Base-by-base conservation (phyloP, 441 rosid species). In the Codiaeum variegatum region DNA sequence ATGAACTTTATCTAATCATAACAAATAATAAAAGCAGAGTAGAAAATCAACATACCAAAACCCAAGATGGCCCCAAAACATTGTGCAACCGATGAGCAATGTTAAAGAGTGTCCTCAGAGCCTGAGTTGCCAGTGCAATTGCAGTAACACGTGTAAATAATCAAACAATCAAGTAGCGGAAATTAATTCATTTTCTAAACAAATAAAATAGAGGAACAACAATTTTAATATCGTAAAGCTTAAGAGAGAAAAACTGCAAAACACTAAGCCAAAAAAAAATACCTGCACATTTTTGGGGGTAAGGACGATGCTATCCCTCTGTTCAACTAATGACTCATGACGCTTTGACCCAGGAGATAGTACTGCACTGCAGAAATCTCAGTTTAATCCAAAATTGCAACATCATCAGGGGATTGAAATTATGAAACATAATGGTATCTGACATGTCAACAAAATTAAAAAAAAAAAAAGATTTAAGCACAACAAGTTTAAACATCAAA, bases 241-340 rank as follows among this genome's bases (percentile, higher is more conserved):
- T 28, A n/a, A 47, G 52, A 56, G 54, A 15, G 51, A 63, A 68
- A 16, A 36, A 54, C 70, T 46, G 59, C 40, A 56, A 46, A 55
- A 40, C 36, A 75, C 59, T 58, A 59, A 64, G 70, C 62, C 55
- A 69, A 76, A 71, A 76, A 71, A 54, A 73, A 40, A 69, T 79
- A 91, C 99, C 99, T 96, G 99, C 68, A 96, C 99, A 88, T 96
- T 96, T 83, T 96, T 96, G 54, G 93, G 91, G 65, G 98, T 96
- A 62, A 96, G 92, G 73, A 93, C 87, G 77, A 91, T 71, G 52
- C 70, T 87, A 70, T 96, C 99, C 84, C 83, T 88, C 82, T 79
- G 96, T 78, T 93, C 98, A 73, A 82, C 83, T 72, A 78, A 76
- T 62, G 83, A 29, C 69, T 96, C 99, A n/a, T 85, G 69, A 67